These are phyloP conservation scores for Raddia distichophylla DNA, from an alignment of 176 grass and related monocot genomes.

Conservation along the genomic window DNA sequence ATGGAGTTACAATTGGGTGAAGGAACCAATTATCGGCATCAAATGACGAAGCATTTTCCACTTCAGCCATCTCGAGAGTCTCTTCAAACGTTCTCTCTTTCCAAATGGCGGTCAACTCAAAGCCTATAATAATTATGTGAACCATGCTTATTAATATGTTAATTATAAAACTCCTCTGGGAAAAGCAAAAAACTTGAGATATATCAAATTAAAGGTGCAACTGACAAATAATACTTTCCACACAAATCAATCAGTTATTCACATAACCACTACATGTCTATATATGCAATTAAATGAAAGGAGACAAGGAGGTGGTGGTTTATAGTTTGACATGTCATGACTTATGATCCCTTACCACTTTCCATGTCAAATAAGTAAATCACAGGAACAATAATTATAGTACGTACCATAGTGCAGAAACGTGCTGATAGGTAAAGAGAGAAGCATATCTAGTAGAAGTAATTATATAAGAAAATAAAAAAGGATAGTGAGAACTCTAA, in stretches of 20 bases:
- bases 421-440: slow-evolving; percentile 4
- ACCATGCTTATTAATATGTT: slow-evolving; percentile 22
- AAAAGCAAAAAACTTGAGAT: slow-evolving; percentile 31
- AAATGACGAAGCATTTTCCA: slow-evolving; percentile 90
- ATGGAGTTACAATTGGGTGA: slow-evolving; percentile 68
- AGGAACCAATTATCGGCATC: slow-evolving; percentile 94
- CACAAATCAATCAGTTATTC: slow-evolving; percentile 23
- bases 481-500: slow-evolving; percentile 3
- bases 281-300: not conserved
- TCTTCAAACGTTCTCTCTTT: slow-evolving; percentile 76
- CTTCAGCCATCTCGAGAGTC: slow-evolving; percentile 96
- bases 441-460: not conserved
- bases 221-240: slow-evolving; percentile 4
- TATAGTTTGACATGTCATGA: not conserved
- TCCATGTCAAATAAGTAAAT: slow-evolving; percentile 18
- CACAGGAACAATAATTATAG: not conserved
- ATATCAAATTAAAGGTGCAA: slow-evolving; percentile 22
- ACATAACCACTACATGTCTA: not conserved
- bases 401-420: not conserved
- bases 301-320: not conserved
- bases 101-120: slow-evolving; percentile 83
- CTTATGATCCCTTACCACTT: not conserved
- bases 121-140: slow-evolving; percentile 60
- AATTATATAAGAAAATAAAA: not conserved
- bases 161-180: not conserved